Evolutionary conservation across 2,329 filamentous ascomycete species (phyloP).

Genomic region (Ophiostoma australiae): DNA sequence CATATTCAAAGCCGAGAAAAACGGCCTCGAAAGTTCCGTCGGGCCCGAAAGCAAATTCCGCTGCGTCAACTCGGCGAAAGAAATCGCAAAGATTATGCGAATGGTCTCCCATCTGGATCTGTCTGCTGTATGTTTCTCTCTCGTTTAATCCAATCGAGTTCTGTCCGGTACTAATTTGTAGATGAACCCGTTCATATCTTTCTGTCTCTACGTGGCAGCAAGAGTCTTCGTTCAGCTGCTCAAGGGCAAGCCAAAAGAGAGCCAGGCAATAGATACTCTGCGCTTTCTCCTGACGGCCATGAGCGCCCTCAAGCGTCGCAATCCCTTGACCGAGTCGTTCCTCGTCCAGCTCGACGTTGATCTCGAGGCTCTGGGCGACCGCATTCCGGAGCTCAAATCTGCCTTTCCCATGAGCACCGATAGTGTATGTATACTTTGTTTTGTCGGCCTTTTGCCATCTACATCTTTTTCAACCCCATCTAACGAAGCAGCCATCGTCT

Average conservation of each 20-base stretch:
- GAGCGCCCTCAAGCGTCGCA: conserved; percentile 80
- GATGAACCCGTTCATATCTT: conserved; percentile 95
- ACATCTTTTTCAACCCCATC: neutral
- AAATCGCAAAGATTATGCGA: conserved; percentile 92
- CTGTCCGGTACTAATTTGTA: conserved; percentile 36
- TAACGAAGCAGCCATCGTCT: conserved; percentile 25
- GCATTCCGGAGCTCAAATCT: conserved; percentile 53
- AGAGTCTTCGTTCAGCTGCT: conserved; percentile 94
- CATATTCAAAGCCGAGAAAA: conserved; percentile 94
- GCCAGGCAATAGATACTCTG: conserved; percentile 71
- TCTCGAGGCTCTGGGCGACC: conserved; percentile 65
- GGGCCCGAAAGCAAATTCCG: conserved; percentile 86
- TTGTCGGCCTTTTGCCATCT: too few species aligned
- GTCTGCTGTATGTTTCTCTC: conserved; percentile 53
- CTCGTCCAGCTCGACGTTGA: conserved; percentile 90
- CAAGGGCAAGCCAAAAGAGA: conserved; percentile 87
- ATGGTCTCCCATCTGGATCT: conserved; percentile 90
- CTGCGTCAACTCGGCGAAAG: conserved; percentile 87
- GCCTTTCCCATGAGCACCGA: conserved; percentile 52
- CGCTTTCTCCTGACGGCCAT: conserved; percentile 87
- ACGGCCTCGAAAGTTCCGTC: conserved; percentile 69
- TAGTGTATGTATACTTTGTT: conserved; percentile 42
- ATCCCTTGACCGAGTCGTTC: conserved; percentile 91
- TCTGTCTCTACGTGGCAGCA: conserved; percentile 92
- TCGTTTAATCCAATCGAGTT: neutral